Base-by-base conservation (phyloP, 129 eudicot species). In the Flaveria bidentis region DNA sequence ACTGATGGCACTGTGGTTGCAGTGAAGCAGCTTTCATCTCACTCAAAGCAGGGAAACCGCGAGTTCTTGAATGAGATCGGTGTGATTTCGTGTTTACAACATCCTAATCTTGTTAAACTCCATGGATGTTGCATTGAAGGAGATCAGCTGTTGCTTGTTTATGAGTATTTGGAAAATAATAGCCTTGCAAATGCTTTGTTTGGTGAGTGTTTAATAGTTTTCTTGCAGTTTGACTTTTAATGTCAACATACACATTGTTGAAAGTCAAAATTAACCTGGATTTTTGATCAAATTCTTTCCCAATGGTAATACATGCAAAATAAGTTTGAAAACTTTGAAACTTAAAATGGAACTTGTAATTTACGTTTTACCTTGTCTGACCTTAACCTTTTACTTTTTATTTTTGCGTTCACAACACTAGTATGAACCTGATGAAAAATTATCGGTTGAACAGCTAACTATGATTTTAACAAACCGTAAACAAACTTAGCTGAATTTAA, bases 51-150 rank as follows among this genome's bases (percentile, higher is more conserved):
- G 77, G 97, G 97, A 79, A 87, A 87, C 76, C 87, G 97, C 25
- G 97, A 91, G 82, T 91, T 91, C 67, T 74, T 91, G 84, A 91
- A 91, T 47, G 97, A 91, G 82, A 87, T 91, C 65, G 89, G 96
- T 57, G 88, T 87, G 88, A 91, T 91, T 68, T 91, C 97, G 14
- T 91, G 97, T 75, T 73, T 89, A 69, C 96, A 89, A 62, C 97
- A 91, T 78, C 92, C 89, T 7, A 91, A 91, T 82, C 97, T 91
- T 61, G 97, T 91, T 75, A 91, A 91, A 80, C 96, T 91, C 41
- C 87, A 89, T 83, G 97, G 97, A 72, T 89, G 95, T 64, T 91
- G 97, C 76, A 84, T 89, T 44, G 92, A 91, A 81, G 90, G 88
- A 47, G 90, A 88, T 73, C 97, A 91, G 18, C 67, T 91, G 79